phyloP scores from a whole-genome alignment of 345 rosid species.

The Pugionium dolabratum region DNA sequence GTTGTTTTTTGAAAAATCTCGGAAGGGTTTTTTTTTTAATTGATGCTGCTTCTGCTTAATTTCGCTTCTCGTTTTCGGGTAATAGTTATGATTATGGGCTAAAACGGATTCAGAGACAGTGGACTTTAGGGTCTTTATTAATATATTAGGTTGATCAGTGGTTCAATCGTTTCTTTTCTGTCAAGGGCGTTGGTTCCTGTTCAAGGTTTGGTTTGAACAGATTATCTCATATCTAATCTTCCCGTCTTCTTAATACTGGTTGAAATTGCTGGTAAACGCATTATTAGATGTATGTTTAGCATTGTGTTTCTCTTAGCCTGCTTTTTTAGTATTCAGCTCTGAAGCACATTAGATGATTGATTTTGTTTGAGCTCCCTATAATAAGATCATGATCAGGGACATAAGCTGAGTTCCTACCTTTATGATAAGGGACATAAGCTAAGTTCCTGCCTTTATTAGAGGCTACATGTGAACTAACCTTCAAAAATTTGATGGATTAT shows the following conservation, averaged over 20 bases:
- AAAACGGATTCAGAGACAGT: not conserved
- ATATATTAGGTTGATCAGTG: constrained; percentile 1
- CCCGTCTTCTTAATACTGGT: not conserved
- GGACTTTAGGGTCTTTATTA: not conserved
- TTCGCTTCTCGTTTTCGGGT: constrained; percentile 8
- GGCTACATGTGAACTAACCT: constrained; percentile 37
- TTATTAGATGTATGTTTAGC: too few species aligned
- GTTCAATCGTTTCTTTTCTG: constrained; percentile 5
- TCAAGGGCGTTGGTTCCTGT: constrained; percentile 1
- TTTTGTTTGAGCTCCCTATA: not conserved
- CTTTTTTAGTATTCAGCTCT: constrained; percentile 4
- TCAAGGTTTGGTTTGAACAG: constrained; percentile 26
- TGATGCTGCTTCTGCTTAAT: constrained; percentile 22
- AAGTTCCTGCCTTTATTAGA: constrained; percentile 28
- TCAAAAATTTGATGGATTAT: constrained; percentile 59
- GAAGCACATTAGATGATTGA: not conserved
- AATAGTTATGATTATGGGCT: not conserved
- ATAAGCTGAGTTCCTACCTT: not conserved
- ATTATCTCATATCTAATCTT: not conserved
- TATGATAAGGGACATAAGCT: constrained; percentile 2
- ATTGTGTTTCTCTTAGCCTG: not conserved
- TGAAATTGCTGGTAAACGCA: too few species aligned
- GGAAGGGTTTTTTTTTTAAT: constrained; percentile 21
- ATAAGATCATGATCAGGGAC: not conserved
- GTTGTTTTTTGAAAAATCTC: not conserved